Base-by-base conservation (phyloP, 1,284 basidiomycete species). In the Cutaneotrichosporon curvatum region DNA sequence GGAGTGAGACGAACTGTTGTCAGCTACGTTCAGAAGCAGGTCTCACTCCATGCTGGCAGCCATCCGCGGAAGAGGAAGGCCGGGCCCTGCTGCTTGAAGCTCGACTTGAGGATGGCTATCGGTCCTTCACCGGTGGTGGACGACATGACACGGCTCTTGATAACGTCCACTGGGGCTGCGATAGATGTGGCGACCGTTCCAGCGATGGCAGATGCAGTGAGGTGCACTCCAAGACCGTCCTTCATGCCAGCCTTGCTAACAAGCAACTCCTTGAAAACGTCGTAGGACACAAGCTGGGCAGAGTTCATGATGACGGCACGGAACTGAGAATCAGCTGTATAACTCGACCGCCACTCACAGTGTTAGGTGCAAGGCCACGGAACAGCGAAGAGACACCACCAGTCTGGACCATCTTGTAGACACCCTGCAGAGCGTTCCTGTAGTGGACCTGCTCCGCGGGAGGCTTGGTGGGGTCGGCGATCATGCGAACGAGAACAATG, bases 61-160 rank as follows among this genome's bases (percentile, higher is more conserved):
- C 76, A 78, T n/a, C 76, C 76, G 45, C 74, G 69, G 67, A 78
- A 76, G 34, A 78, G 56, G 68, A 77, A 77, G 14, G 63, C 59
- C 11, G 73, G 67, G 1, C 76, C 75, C 43, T 66, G 59, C 16
- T 41, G 40, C 43, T 60, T 55, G 45, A 64, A 37, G 36, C 53
- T 60, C 33, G 57, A 47, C 33, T 45, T 52, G 18, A 63, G 43
- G 32, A 65, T 41, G 9, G 40, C 47, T 30, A 62, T 47, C 7
- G 57, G 57, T 25, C 65, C 58, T 16, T 50, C 45, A 15, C 53
- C 51, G 31, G 57, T 58, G 41, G 59, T 60, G 34, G 63, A 56
- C 39, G 67, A 63, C 76, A 77, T 77, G 1, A 78, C 68, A 36
- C 76, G 60, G 16, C 68, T 68, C 56, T 75, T 76, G 57, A 78